Base-by-base conservation (phyloP, 2,329 filamentous ascomycete genomes). In the Calonectria ilicicola region DNA sequence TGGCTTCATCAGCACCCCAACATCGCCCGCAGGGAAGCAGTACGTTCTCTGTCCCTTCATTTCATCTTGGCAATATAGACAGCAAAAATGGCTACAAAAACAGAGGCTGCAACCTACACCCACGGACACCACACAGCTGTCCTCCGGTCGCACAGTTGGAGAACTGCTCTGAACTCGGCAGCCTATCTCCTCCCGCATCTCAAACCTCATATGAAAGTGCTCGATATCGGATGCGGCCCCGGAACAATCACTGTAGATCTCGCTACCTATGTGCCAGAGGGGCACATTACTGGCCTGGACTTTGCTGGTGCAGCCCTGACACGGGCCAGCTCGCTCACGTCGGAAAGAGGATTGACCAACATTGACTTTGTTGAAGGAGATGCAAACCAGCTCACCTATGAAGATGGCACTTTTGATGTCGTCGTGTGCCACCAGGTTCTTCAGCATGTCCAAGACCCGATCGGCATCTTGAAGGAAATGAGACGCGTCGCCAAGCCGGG, bases 191-290 rank as follows among this genome's bases (percentile, higher is more conserved):
- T 67, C n/a, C 65, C 65, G 5, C 38, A 58, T 46, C 26, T 67
- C 19, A 47, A 53, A 35, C 12, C 65, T 7, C 35, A 67, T 26
- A 67, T 67, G 65, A 67, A 67, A 1, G 35, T 67, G 5, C 65
- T 67, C 26, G 65, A 67, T 14, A 47, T 67, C 8, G 65, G 65
- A 3, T 67, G 65, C 21, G 65, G 65, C 12, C 38, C 65, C 10
- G 65, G 65, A 5, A 58, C 65, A 23, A 67, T 67, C n/a, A 67
- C 65, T 35, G 51, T 46, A 1, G 65, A 67, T n/a, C 65, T 67
- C 12, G 65, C 65, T 2, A 35, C 23, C 2, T 60, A 58, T 38
- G 65, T 67, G 6, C 27, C 65, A 2, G 32, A 60, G n/a, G 65
- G 65, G 2, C 65, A 67, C 2, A 47, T 67, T 12, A 60, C 51